Evolutionary conservation across 441 rosid genomes (phyloP).

Genomic region (Populus hybrid): DNA sequence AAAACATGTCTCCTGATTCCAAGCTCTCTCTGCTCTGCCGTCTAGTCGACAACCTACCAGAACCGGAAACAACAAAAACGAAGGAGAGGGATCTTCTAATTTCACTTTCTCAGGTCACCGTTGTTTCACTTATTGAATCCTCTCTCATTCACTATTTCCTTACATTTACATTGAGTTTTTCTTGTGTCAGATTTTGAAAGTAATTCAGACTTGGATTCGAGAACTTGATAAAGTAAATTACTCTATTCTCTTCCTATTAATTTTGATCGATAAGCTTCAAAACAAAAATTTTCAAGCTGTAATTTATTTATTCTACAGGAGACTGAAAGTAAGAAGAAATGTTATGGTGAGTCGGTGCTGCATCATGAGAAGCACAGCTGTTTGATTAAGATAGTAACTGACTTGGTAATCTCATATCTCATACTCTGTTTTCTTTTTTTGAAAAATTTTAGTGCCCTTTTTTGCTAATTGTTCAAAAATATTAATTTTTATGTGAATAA

Average conservation of each 20-base stretch:
- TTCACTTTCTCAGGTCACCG: conserved; percentile 52
- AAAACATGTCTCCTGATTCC: conserved; percentile 29
- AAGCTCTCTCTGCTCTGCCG: conserved; percentile 33
- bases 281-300: neutral
- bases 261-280: neutral
- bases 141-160: neutral
- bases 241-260: neutral
- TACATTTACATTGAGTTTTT: neutral
- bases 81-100: conserved; percentile 46
- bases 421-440: neutral
- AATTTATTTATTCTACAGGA: conserved; percentile 15
- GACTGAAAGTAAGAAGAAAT: conserved; percentile 1
- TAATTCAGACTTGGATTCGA: conserved; percentile 41
- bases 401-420: conserved; percentile 42
- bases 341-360: conserved; percentile 10
- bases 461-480: neutral
- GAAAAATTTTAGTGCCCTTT: neutral
- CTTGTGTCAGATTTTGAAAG: conserved; percentile 37
- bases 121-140: neutral
- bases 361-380: conserved; percentile 24
- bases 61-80: conserved; percentile 28
- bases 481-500: no score
- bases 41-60: conserved; percentile 48
- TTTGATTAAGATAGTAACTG: conserved; percentile 36
- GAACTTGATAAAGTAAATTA: conserved; percentile 24